phyloP scores from a whole-genome alignment of 2,329 filamentous ascomycete species.

The Sporothrix schenckii region DNA sequence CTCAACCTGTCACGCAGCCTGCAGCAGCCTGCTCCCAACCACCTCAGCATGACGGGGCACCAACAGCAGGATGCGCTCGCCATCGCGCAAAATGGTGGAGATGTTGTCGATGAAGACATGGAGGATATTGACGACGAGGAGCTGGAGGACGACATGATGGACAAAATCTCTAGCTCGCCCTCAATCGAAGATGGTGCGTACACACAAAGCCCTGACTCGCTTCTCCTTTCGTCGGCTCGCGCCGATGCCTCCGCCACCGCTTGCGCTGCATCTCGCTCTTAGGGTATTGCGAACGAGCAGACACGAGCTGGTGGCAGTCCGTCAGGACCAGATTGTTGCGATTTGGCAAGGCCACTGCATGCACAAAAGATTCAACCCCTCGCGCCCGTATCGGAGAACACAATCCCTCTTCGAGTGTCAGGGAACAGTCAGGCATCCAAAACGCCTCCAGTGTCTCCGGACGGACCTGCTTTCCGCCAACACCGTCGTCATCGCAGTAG shows the following conservation, averaged over 20 bases:
- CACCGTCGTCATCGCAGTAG: slow-evolving; percentile 54
- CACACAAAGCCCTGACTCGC: slow-evolving; percentile 42
- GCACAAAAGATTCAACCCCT: not conserved
- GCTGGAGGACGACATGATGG: slow-evolving; percentile 85
- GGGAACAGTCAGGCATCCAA: slow-evolving; percentile 21
- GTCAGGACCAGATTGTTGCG: not conserved
- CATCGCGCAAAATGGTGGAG: slow-evolving; percentile 64
- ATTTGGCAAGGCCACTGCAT: slow-evolving; percentile 18
- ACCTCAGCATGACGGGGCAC: slow-evolving; percentile 37
- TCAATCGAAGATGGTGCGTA: slow-evolving; percentile 99
- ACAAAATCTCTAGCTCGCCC: slow-evolving; percentile 97
- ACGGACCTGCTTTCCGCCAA: slow-evolving; percentile 45
- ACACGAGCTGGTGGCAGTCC: slow-evolving; percentile 27
- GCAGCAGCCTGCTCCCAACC: slow-evolving; percentile 36
- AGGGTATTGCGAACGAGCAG: not conserved
- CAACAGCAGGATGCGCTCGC: slow-evolving; percentile 62
- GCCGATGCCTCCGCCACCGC: not conserved
- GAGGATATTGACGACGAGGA: slow-evolving; percentile 68
- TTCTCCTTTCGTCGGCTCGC: slow-evolving; percentile 36
- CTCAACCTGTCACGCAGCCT: slow-evolving; percentile 41
- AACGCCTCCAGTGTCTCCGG: slow-evolving; percentile 43
- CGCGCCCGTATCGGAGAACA: slow-evolving; percentile 4
- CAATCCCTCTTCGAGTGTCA: slow-evolving; percentile 35
- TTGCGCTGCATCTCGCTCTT: slow-evolving; percentile 10
- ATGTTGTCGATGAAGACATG: slow-evolving; percentile 63